Evolutionary conservation across 2,329 filamentous ascomycete genomes (phyloP), one percentile per base, ranked within the genome.

Genomic region (Trichoderma endophyticum): DNA sequence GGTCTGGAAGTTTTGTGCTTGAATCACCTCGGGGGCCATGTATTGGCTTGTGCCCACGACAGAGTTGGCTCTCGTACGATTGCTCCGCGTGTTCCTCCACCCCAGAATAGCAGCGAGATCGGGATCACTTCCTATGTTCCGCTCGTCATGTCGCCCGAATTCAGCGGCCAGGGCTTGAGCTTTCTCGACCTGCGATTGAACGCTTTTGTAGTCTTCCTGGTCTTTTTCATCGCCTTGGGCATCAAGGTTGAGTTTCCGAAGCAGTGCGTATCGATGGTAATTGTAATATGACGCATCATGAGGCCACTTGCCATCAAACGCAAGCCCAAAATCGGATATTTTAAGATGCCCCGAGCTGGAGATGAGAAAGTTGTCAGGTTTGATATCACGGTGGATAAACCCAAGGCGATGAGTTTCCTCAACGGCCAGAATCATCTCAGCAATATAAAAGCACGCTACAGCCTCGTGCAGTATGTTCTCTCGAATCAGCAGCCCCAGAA

Each of bases 31-130:
- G 2, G 95, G 95, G 0, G 96, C 95, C 96, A 98, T 98, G 83
- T 98, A 98, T 79, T 98, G 95, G 79, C 94, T 97, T 3, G 96
- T 98, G 3, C 95, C 95, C 12, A 98, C 95, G 1, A 97, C 90
- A 60, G 94, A 97, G 75, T 91, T 89, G 1, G 95, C 95, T 39
- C 93, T 87, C 39, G 88, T 88, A 51, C 94, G 90, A 75, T 90
- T 91, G 30, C 92, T 88, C 73, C 86, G 87, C 18, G 86, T 85
- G 77, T 94, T 91, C 59, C 92, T 88, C 91, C 91, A 94, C 73
- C 87, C 86, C 60, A 95, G 81, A 64, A 95, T 83, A 73, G 75
- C 76, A 59, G 77, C 76, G 14, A 83, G 75, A 61, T 81, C 77
- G 15, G 77, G 76, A 18, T 79, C 75, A 12, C 73, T 73, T 11